Evolutionary conservation across 768 basidiomycete genomes (phyloP).

Genomic region (Hydnomerulius pinastri): DNA sequence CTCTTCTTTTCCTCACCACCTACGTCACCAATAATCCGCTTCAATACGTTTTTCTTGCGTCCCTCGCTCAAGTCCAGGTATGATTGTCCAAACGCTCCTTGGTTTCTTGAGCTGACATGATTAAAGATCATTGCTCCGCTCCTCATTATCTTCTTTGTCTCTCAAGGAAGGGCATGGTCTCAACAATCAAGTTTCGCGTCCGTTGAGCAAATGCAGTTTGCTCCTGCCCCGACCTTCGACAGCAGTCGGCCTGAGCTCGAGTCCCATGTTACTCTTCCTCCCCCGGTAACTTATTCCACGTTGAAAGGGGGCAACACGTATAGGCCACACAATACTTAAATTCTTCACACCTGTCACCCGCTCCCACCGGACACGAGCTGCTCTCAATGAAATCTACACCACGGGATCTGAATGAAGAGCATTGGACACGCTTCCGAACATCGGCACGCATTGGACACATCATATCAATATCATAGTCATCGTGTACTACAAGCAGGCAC

Average conservation of each 20-base stretch:
- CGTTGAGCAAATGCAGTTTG: not conserved
- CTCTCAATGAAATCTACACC: no score
- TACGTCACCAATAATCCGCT: not conserved
- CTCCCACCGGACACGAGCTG: no score
- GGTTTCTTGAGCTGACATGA: not conserved
- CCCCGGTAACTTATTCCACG: not conserved
- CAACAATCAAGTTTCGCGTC: not conserved
- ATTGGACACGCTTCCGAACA: no score
- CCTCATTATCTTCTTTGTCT: not conserved
- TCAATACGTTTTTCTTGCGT: constrained; percentile 5
- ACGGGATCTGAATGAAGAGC: no score
- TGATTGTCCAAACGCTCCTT: not conserved
- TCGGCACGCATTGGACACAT: no score
- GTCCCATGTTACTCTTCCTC: not conserved
- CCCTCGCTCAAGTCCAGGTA: constrained; percentile 6
- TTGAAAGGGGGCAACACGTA: not conserved
- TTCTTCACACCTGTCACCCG: no score
- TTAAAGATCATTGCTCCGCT: constrained; percentile 4
- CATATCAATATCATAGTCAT: no score
- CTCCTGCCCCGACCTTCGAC: not conserved
- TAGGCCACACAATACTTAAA: not conserved
- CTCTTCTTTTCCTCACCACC: constrained; percentile 1
- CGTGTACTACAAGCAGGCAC: no score
- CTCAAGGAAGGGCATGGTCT: constrained; percentile 2
- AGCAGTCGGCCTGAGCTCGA: not conserved